Conservation (phyloP, 371 early-diverging fungal species). For the Coemansia sp. region DNA sequence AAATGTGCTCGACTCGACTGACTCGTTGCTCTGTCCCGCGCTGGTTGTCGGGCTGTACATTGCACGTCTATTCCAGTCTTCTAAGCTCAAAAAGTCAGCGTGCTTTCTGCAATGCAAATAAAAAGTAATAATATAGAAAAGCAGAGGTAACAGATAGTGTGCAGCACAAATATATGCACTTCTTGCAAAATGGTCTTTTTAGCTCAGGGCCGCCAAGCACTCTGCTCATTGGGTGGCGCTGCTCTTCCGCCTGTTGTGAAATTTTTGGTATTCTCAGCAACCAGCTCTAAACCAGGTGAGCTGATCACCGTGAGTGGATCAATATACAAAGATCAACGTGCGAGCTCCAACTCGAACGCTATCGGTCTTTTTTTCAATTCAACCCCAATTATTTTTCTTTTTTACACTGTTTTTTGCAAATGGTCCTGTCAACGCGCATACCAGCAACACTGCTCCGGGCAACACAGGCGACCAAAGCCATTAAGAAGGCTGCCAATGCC, state of each 20-base stretch:
- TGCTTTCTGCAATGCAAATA: too few relatives aligned
- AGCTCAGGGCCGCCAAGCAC: not conserved
- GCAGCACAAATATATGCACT: not conserved
- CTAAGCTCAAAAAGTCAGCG: not conserved
- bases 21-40: conserved; percentile 39
- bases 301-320: too few relatives aligned
- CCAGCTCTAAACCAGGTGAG: not conserved
- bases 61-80: not conserved
- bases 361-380: not conserved
- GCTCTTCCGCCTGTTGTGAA: not conserved
- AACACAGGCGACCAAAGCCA: conserved; percentile 9
- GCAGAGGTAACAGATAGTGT: too few relatives aligned
- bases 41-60: conserved; percentile 35
- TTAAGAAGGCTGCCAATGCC: conserved; percentile 12
- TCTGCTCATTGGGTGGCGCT: not conserved
- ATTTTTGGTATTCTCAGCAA: not conserved
- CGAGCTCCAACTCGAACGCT: not conserved
- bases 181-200: not conserved
- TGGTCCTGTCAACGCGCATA: not conserved
- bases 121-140: too few relatives aligned
- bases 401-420: not conserved
- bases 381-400: not conserved
- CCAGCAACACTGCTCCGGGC: conserved; percentile 6
- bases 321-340: not conserved
- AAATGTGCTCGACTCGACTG: conserved; percentile 21